These are phyloP conservation scores for Ceratocystis lukuohia DNA, from an alignment of 2,329 filamentous ascomycete genomes.

Conservation along the genomic window DNA sequence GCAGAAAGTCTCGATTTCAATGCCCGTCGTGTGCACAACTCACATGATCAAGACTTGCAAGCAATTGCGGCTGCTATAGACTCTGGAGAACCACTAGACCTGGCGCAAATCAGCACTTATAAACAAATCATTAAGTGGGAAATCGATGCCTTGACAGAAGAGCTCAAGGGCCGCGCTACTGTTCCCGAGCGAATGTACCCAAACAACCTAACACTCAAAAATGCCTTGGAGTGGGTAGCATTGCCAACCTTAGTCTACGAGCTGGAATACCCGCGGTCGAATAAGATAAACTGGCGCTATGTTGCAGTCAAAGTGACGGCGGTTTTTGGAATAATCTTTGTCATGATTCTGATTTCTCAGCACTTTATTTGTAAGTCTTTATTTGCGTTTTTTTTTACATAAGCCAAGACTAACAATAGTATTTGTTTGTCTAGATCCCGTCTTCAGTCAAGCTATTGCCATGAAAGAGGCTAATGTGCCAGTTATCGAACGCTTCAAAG, in stretches of 20 bases:
- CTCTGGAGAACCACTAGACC: constrained; percentile 44
- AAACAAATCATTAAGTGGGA: constrained; percentile 53
- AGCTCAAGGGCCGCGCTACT: constrained; percentile 50
- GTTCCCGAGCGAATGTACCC: constrained; percentile 44
- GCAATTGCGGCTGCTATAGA: constrained; percentile 16
- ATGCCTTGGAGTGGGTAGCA: constrained; percentile 60
- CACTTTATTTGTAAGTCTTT: constrained; percentile 47
- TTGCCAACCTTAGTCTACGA: constrained; percentile 70
- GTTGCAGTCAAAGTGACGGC: constrained; percentile 58
- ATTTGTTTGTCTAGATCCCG: constrained; percentile 37
- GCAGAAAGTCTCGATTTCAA: constrained; percentile 4
- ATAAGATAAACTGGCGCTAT: constrained; percentile 59
- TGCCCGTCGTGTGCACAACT: constrained; percentile 32
- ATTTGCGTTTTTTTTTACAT: neutral
- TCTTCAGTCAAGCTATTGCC: constrained; percentile 51
- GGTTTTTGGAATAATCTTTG: constrained; percentile 57
- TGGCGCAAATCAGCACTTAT: constrained; percentile 50
- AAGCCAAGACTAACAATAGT: constrained; percentile 14
- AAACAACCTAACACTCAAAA: constrained; percentile 49
- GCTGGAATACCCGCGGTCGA: constrained; percentile 57
- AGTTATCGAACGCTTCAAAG: constrained; percentile 44
- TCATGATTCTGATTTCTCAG: constrained; percentile 69
- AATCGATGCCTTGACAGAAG: constrained; percentile 48
- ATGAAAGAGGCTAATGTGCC: constrained; percentile 55
- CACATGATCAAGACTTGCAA: constrained; percentile 48